Evolutionary conservation across 192 early-diverging fungal genomes (phyloP).

Genomic region (Coemansia sp.): DNA sequence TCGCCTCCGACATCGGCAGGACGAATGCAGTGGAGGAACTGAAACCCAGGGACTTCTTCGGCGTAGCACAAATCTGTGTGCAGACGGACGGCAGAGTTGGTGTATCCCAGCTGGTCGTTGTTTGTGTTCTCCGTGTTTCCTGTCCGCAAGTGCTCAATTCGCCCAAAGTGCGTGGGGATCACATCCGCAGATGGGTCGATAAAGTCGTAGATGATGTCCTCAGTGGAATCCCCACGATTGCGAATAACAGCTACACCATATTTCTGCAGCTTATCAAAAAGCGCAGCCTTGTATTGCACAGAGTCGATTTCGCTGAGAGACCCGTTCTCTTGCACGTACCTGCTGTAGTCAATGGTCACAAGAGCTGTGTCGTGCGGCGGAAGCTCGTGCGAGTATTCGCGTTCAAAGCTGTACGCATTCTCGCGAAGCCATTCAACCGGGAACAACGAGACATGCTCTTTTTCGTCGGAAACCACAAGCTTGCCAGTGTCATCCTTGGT

Average conservation of each 20-base stretch:
- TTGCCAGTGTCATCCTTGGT: constrained; percentile 41
- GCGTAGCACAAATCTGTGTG: constrained; percentile 54
- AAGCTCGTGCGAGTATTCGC: constrained; percentile 29
- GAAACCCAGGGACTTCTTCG: constrained; percentile 45
- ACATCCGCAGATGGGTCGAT: constrained; percentile 45
- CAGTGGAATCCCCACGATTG: constrained; percentile 44
- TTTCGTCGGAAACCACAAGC: constrained; percentile 26
- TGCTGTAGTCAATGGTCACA: constrained; percentile 43
- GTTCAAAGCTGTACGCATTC: constrained; percentile 42
- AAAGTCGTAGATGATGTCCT: constrained; percentile 56
- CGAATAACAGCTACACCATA: constrained; percentile 55
- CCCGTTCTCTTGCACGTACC: constrained; percentile 13
- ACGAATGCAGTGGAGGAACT: constrained; percentile 56
- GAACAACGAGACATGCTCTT: constrained; percentile 40
- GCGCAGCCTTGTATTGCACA: constrained; percentile 23
- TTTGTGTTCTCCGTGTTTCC: constrained; percentile 51
- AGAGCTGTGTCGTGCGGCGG: constrained; percentile 40
- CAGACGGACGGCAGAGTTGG: constrained; percentile 49
- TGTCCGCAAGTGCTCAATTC: constrained; percentile 56
- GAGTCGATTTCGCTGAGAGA: not conserved
- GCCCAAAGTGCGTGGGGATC: constrained; percentile 54
- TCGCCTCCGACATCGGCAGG: constrained; percentile 53
- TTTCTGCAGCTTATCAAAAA: constrained; percentile 32
- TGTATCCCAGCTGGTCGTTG: constrained; percentile 58
- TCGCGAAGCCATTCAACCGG: constrained; percentile 40